Conservation (phyloP, 2,329 filamentous ascomycete genomes). For the Teratosphaeria gauchensis region DNA sequence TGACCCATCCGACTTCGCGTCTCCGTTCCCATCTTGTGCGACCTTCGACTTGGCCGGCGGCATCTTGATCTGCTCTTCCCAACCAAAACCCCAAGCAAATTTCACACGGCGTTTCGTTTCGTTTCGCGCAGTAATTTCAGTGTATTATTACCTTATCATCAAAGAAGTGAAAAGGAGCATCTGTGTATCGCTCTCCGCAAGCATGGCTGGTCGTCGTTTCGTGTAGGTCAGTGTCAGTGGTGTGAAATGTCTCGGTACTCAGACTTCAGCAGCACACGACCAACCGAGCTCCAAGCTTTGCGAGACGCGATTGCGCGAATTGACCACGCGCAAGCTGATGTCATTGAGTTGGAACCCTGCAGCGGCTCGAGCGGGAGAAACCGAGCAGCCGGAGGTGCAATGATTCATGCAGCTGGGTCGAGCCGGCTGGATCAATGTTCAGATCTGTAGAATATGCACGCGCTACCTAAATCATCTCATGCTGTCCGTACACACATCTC, state of each 20-base stretch:
- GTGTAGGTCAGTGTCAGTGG: background rate
- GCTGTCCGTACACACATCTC: background rate
- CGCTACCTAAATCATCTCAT: background rate
- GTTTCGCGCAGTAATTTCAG: background rate
- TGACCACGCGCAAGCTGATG: background rate
- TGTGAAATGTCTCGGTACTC: background rate
- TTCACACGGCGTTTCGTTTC: background rate
- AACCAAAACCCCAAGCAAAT: background rate
- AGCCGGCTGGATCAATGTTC: background rate
- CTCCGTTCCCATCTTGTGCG: slow-evolving; percentile 15
- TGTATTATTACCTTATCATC: background rate
- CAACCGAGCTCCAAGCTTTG: background rate
- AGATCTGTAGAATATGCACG: background rate
- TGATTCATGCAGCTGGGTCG: background rate
- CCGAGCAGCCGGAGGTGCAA: background rate
- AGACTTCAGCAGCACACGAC: background rate
- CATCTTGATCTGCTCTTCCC: slow-evolving; percentile 7
- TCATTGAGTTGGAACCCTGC: background rate
- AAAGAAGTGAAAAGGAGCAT: background rate
- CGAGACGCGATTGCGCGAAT: background rate
- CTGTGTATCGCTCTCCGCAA: background rate
- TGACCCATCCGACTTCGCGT: slow-evolving; percentile 26
- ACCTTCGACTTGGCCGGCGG: slow-evolving; percentile 23
- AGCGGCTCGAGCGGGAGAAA: background rate
- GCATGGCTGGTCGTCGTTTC: background rate